These are phyloP conservation scores for Bjerkandera adusta DNA, from an alignment of 1,284 basidiomycete genomes.

Conservation along the genomic window DNA sequence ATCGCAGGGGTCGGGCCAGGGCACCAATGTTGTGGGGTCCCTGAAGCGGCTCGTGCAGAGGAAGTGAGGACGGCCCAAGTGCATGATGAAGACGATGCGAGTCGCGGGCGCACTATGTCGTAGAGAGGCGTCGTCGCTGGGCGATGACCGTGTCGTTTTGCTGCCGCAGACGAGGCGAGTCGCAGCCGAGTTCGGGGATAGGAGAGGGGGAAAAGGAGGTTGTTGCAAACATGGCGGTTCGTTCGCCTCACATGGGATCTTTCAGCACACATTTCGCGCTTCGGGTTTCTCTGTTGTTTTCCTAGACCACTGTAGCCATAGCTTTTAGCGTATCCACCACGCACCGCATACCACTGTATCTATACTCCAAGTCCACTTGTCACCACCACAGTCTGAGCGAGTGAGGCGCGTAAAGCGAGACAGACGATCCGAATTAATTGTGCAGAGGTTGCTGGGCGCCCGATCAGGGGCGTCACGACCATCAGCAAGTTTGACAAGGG, in stretches of 20 bases:
- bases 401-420: background rate
- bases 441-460: background rate
- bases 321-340: constrained; percentile 4
- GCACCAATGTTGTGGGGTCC: constrained; percentile 27
- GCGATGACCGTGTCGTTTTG: too few species aligned
- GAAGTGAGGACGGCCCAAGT: background rate
- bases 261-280: background rate
- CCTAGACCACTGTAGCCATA: constrained; percentile 19
- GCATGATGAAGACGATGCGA: background rate
- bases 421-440: too few species aligned
- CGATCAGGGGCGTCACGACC: background rate
- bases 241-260: constrained; percentile 4
- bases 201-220: background rate
- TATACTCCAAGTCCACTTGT: background rate
- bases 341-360: background rate
- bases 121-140: background rate
- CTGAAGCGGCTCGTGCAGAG: constrained; percentile 33
- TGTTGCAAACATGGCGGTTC: background rate
- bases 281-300: background rate
- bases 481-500: constrained; percentile 4
- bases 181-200: too few species aligned
- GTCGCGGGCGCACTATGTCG: background rate
- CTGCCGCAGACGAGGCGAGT: too few species aligned
- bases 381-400: background rate
- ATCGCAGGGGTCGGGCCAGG: constrained; percentile 18